Percentiles rank a stretch among this genome's conserved stretches.
phyloP scores from a whole-genome alignment of 2,329 filamentous ascomycete genomes.

The Ceratocystis alfenasii region DNA sequence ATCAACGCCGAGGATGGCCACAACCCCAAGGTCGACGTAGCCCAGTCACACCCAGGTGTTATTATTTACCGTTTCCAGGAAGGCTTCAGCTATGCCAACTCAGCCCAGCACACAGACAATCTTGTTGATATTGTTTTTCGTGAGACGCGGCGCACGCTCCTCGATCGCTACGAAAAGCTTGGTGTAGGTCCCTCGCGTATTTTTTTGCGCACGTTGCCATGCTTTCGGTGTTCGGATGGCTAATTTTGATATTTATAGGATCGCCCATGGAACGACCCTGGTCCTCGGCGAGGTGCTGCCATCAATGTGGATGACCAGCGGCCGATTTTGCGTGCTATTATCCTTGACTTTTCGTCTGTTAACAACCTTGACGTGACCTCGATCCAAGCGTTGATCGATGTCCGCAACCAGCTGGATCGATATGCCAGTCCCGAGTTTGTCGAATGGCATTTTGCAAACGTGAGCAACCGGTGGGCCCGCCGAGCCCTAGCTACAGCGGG shows the following conservation, averaged over 20 bases:
- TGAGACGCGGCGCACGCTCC: conserved; percentile 36
- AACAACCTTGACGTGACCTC: conserved; percentile 47
- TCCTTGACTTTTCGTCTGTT: conserved; percentile 47
- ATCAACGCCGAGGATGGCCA: conserved; percentile 40
- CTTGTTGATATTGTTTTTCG: conserved; percentile 37
- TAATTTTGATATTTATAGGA: conserved; percentile 27
- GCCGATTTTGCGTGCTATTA: conserved; percentile 41
- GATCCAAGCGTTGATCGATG: conserved; percentile 44
- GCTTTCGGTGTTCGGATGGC: neutral
- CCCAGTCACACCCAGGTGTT: conserved; percentile 41
- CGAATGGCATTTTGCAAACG: conserved; percentile 44
- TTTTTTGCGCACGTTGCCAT: neutral
- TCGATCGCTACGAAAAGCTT: conserved; percentile 35
- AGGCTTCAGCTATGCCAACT: conserved; percentile 46
- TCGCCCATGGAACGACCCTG: conserved; percentile 45
- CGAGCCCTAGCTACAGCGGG: conserved; percentile 44
- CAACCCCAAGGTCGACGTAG: conserved; percentile 37
- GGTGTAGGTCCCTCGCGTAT: conserved; percentile 31
- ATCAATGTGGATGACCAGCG: conserved; percentile 30
- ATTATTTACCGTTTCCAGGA: conserved; percentile 45
- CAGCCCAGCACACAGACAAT: conserved; percentile 39
- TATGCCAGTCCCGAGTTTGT: conserved; percentile 39
- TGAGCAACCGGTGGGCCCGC: conserved; percentile 46
- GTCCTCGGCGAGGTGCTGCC: conserved; percentile 30
- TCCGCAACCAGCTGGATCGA: conserved; percentile 42